Evolutionary conservation across 78 protist species (phyloP).

Genomic region (Chrysochromulina tobinii): DNA sequence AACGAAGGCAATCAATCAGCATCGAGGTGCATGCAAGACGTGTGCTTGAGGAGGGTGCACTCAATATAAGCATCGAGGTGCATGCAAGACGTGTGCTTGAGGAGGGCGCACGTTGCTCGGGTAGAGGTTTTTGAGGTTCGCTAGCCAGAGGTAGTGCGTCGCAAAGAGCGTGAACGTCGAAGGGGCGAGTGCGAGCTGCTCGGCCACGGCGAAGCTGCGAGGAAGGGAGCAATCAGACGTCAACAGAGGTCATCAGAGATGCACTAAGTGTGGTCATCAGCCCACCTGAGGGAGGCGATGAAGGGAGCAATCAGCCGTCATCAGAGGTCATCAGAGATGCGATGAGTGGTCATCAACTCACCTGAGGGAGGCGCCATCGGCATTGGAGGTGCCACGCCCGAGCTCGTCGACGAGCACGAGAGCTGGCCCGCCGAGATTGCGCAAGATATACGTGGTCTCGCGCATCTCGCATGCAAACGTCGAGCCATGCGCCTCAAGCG

Average conservation of each 20-base stretch:
- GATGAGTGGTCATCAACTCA: neutral
- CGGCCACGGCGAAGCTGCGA: neutral
- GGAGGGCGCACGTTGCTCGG: neutral
- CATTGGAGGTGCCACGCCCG: constrained; percentile 69
- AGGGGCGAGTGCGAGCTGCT: neutral
- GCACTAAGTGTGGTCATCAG: no score
- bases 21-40: neutral
- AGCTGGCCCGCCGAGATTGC: neutral
- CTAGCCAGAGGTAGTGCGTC: constrained; percentile 48
- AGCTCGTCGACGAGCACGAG: constrained; percentile 77
- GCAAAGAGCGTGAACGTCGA: constrained; percentile 33
- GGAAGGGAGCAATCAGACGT: no score
- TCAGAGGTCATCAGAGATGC: no score
- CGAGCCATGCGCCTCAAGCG: constrained; percentile 27
- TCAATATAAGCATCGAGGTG: no score
- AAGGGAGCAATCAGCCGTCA: no score
- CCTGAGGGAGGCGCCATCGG: constrained; percentile 62
- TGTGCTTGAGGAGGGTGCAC: neutral
- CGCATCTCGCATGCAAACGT: constrained; percentile 68
- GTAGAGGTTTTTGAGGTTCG: neutral
- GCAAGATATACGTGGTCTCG: constrained; percentile 35
- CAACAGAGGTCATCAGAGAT: no score
- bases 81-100: neutral
- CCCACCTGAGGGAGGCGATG: constrained; percentile 38
- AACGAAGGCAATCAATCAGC: no score